phyloP scores from a whole-genome alignment of 2,329 filamentous ascomycete genomes.

The Onygenales sp. region DNA sequence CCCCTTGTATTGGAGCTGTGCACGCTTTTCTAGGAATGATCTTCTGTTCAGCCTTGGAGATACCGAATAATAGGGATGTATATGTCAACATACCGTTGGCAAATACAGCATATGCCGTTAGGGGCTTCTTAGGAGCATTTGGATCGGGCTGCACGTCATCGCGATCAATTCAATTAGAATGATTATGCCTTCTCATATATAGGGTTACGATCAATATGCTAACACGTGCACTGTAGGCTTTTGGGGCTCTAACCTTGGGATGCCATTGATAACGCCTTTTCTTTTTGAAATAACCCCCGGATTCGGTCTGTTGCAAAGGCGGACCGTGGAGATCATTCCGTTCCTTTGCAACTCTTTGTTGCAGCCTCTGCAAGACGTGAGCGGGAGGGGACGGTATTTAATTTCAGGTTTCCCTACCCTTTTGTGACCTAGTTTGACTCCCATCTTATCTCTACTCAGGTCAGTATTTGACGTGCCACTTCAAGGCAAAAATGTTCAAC shows the following conservation, averaged over 20 bases:
- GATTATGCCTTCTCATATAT: not conserved
- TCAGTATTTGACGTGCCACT: not conserved
- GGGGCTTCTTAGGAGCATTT: slow-evolving; percentile 7
- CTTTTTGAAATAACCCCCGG: not conserved
- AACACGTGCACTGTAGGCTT: not conserved
- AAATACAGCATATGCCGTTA: slow-evolving; percentile 7
- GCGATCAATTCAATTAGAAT: not conserved
- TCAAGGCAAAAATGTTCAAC: not conserved
- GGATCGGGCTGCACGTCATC: slow-evolving; percentile 3
- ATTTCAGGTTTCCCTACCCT: not conserved
- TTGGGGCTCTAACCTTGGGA: slow-evolving; percentile 4
- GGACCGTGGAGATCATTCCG: not conserved
- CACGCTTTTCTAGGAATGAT: slow-evolving; percentile 4
- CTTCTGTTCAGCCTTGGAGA: not conserved
- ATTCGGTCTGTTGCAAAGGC: not conserved
- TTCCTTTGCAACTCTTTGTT: slow-evolving; percentile 7
- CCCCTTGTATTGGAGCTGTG: slow-evolving; percentile 3
- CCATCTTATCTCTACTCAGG: slow-evolving; percentile 4
- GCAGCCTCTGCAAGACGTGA: slow-evolving; percentile 3
- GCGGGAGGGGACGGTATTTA: not conserved
- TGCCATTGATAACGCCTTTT: slow-evolving; percentile 8
- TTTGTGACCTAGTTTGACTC: slow-evolving; percentile 7
- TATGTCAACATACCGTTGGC: slow-evolving; percentile 4
- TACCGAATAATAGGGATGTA: not conserved
- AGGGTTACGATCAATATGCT: not conserved